These are phyloP conservation scores for Brassica incana DNA, from an alignment of 345 rosid genomes.

Conservation along the genomic window DNA sequence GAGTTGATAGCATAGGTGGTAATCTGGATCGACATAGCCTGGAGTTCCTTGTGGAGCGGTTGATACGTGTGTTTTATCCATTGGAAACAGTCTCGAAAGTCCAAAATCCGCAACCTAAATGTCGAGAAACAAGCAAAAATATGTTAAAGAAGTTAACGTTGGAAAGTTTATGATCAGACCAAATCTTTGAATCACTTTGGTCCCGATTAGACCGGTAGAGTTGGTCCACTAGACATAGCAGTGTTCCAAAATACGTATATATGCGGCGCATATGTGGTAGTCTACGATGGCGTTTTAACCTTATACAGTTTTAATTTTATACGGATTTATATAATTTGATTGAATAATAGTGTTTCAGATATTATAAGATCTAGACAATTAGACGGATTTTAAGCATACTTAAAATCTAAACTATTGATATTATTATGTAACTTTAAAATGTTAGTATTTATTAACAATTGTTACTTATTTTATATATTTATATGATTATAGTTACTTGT, in stretches of 20 bases:
- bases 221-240: not conserved
- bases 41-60: slow-evolving; percentile 98
- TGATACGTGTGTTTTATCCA: slow-evolving; percentile 68
- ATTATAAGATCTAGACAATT: too few species aligned
- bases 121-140: not conserved
- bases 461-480: too few species aligned
- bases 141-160: not conserved
- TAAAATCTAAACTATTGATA: too few species aligned
- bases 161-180: slow-evolving; percentile 2
- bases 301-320: too few species aligned
- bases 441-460: too few species aligned
- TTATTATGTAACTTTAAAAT: too few species aligned
- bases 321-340: too few species aligned
- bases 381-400: too few species aligned
- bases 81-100: slow-evolving; percentile 77
- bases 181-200: not conserved
- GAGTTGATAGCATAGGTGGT: slow-evolving; percentile 79
- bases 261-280: too few species aligned
- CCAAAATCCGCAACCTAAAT: slow-evolving; percentile 83
- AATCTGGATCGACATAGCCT: slow-evolving; percentile 92
- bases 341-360: too few species aligned
- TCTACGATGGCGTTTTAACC: too few species aligned
- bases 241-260: not conserved
- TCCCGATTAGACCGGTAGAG: not conserved
- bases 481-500: too few species aligned